phyloP scores from a whole-genome alignment of 176 grass and related monocot species.

The Zoysia pacifica region DNA sequence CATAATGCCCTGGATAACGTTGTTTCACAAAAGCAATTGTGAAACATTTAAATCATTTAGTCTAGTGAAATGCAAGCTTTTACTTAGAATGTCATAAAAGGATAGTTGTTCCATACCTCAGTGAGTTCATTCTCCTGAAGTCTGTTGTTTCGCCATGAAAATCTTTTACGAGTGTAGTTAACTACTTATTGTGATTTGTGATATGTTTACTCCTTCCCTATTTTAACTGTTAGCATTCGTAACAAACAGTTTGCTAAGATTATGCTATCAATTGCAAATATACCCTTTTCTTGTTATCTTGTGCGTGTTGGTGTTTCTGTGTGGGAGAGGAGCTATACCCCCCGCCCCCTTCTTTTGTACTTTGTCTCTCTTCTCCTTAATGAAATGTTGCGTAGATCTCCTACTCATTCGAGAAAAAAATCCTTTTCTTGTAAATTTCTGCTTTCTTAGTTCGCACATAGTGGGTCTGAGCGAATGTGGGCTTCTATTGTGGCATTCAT shows the following conservation, averaged over 20 bases:
- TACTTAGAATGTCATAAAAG: neutral
- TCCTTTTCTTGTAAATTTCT: neutral
- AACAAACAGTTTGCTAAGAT: neutral
- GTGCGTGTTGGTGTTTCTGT: no score
- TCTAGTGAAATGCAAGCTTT: neutral
- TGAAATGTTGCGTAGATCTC: no score
- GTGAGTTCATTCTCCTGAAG: neutral
- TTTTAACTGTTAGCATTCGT: neutral
- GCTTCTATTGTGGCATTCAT: neutral
- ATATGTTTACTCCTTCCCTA: neutral
- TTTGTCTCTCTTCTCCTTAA: no score
- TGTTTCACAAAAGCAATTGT: neutral
- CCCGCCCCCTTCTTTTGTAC: no score
- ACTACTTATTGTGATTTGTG: neutral
- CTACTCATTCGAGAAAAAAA: neutral
- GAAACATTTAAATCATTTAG: neutral
- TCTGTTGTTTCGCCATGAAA: neutral
- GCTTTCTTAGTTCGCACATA: neutral
- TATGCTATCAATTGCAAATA: neutral
- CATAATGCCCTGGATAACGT: neutral
- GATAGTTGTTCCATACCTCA: neutral
- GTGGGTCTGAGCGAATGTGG: neutral
- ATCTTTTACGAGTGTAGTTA: neutral
- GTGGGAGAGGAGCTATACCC: no score
- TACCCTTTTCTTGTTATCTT: neutral